Conservation (phyloP, 2,329 filamentous ascomycete genomes). For the Cytospora piceicola region DNA sequence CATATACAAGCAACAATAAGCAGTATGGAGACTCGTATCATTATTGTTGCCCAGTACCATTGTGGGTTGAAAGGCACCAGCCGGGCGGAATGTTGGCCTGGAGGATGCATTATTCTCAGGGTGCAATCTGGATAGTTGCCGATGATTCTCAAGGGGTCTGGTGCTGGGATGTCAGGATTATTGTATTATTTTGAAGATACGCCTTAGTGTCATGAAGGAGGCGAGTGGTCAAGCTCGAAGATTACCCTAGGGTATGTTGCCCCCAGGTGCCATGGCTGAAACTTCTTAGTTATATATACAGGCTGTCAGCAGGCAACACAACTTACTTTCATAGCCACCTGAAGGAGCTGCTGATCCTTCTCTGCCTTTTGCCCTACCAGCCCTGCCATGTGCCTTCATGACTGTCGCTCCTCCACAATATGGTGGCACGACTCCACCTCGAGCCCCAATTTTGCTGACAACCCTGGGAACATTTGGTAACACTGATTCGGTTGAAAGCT, state of each 20-base stretch:
- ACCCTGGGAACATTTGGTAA: background rate
- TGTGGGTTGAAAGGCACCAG: background rate
- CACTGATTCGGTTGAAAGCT: background rate
- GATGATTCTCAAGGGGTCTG: background rate
- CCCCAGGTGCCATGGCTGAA: no score
- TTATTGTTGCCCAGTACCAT: constrained; percentile 1
- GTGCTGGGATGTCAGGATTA: no score
- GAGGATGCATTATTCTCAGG: background rate
- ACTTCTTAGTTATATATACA: no score
- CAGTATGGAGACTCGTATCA: background rate
- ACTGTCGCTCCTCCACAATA: background rate
- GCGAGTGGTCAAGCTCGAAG: background rate
- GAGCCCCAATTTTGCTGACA: no score
- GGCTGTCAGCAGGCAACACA: background rate
- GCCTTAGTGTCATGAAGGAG: background rate
- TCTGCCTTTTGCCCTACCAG: background rate
- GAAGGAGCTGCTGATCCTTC: background rate
- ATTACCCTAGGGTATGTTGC: no score
- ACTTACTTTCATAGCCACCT: background rate
- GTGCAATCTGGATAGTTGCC: background rate
- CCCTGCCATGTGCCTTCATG: background rate
- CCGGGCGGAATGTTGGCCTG: no score
- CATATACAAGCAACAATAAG: background rate
- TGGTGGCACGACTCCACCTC: background rate
- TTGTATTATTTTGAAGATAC: background rate